Base-by-base conservation (phyloP, 768 basidiomycete species). In the Boletus eberwhitei region DNA sequence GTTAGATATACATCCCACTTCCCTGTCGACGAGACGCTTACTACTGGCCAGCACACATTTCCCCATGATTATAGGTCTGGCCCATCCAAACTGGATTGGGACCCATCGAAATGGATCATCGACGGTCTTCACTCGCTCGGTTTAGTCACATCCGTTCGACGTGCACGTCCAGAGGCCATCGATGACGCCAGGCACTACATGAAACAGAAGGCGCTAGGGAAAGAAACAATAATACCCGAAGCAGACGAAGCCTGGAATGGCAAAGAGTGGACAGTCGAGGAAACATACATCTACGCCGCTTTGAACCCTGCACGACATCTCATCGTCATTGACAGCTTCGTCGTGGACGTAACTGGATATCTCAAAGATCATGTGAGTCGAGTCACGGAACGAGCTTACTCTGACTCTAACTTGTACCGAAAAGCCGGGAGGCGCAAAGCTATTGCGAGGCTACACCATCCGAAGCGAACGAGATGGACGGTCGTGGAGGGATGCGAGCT, bases 71-170 rank as follows among this genome's bases (percentile, higher is more conserved):
- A 58, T 26, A 44, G 57, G 21, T 57, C 57, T 22, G 48, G 57
- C 11, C 57, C 57, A 21, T 58, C 48, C 26, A 50, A 34, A 31
- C 29, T 58, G 19, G 55, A 58, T 22, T 58, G 57, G 57, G 57
- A 58, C 26, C 55, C 57, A 19, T 57, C 57, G n/a, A 58, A 57
- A 37, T 57, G 57, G 57, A 46, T 57, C 34, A 57, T 50, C 24
- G 42, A 57, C 17, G 37, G 36, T 17, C 55, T 57, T 21, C 48
- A 37, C 43, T 31, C 26, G 12, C 22, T 58, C 34, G 57, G 57
- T 31, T 7, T 58, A 8, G 56, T 58, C 17, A 57, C 42, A 4
- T 44, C 54, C 38, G 8, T 58, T 39, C 48, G 56, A 19, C 48
- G 38, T 4, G 57, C 57, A 38, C 43, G 48, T 17, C 17, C 36